Conservation (phyloP, 139 green algal genomes). For the Chlamydomonas sp. region DNA sequence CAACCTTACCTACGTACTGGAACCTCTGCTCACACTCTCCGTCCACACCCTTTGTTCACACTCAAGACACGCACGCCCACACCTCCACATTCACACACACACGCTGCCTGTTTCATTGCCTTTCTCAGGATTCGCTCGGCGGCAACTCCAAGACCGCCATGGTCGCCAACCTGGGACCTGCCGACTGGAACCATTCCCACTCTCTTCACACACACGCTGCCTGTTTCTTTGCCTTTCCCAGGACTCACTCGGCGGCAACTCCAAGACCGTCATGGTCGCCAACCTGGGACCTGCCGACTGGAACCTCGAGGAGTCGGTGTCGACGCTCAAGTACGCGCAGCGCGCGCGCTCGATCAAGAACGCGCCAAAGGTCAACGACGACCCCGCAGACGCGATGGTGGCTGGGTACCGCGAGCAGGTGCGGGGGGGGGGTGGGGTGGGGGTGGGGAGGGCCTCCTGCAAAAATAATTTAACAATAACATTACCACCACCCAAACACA, state of each 20-base stretch:
- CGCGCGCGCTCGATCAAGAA: constrained; percentile 11
- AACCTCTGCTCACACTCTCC: too few species aligned
- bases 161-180: constrained; percentile 58
- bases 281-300: constrained; percentile 52
- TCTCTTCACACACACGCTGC: constrained; percentile 63
- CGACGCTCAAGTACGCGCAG: constrained; percentile 36
- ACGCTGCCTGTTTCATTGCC: too few species aligned
- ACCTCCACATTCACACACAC: too few species aligned
- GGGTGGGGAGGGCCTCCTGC: neutral
- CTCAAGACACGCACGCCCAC: too few species aligned
- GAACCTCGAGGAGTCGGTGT: constrained; percentile 65
- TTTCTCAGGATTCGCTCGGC: constrained; percentile 46
- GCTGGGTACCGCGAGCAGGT: constrained; percentile 10
- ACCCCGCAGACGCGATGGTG: constrained; percentile 11
- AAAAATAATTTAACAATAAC: neutral
- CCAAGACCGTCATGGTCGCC: constrained; percentile 68
- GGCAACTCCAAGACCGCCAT: constrained; percentile 74
- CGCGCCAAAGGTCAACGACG: constrained; percentile 15
- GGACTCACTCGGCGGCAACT: constrained; percentile 62
- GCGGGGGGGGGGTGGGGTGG: neutral
- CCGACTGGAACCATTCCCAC: constrained; percentile 66
- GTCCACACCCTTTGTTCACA: too few species aligned
- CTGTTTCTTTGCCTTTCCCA: constrained; percentile 17
- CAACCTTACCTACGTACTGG: constrained; percentile 49
- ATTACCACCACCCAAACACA: neutral